phyloP scores from a whole-genome alignment of 129 eudicot genomes.

The Tanacetum coccineum region DNA sequence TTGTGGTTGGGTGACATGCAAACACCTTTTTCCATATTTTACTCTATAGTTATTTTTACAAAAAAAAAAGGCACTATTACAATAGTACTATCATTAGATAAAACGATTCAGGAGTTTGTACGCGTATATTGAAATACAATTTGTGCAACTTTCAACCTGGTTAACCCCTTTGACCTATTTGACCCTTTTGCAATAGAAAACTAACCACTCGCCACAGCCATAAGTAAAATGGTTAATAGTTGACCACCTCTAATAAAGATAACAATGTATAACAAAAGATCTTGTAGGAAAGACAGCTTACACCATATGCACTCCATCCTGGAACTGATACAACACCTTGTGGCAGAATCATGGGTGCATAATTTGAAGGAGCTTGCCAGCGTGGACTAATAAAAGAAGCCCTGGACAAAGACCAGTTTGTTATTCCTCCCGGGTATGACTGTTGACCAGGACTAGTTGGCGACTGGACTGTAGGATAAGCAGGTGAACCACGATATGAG shows the following conservation, averaged over 20 bases:
- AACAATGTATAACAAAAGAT: not conserved
- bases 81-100: too few relatives aligned
- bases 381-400: slow-evolving; percentile 62
- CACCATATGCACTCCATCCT: slow-evolving; percentile 81
- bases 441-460: slow-evolving; percentile 82
- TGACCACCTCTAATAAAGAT: not conserved
- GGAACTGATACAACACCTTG: slow-evolving; percentile 79
- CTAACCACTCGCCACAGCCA: not conserved
- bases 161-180: not conserved
- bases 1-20: not conserved
- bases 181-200: not conserved
- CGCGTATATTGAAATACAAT: not conserved
- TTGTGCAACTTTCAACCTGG: not conserved
- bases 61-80: too few relatives aligned
- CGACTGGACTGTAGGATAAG: slow-evolving; percentile 76
- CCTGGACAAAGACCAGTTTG: slow-evolving; percentile 66
- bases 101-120: too few relatives aligned
- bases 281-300: slow-evolving; percentile 36
- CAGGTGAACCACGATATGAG: slow-evolving; percentile 73
- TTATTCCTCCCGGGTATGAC: slow-evolving; percentile 63
- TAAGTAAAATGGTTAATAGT: not conserved
- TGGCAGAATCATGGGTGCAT: slow-evolving; percentile 66
- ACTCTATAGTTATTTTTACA: too few relatives aligned
- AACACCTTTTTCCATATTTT: too few relatives aligned
- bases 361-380: slow-evolving; percentile 81